Evolutionary conservation across 164 flowering plant genomes (phyloP).

Genomic region (Stephania japonica): DNA sequence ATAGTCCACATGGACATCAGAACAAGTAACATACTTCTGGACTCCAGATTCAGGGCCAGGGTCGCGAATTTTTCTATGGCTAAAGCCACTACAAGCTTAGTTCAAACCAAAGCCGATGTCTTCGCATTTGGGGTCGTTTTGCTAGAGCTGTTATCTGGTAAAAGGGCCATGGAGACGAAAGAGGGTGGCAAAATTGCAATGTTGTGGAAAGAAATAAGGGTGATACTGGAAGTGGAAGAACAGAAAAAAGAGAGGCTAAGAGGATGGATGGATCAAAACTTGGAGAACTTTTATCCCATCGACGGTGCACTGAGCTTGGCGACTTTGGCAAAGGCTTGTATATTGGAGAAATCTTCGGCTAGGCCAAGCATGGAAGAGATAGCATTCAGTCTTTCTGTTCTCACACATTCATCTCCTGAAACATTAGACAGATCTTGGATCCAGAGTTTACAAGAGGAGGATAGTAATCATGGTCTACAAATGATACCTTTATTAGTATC

Average conservation of each 20-base stretch:
- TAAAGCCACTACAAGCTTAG: slow-evolving; percentile 22
- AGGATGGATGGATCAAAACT: slow-evolving; percentile 45
- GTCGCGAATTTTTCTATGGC: slow-evolving; percentile 56
- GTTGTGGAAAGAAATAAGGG: slow-evolving; percentile 41
- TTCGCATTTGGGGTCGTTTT: slow-evolving; percentile 60
- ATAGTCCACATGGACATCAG: slow-evolving; percentile 31
- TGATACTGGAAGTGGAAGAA: slow-evolving; percentile 39
- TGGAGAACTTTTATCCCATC: slow-evolving; percentile 37
- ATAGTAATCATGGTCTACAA: slow-evolving; percentile 12
- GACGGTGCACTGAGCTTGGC: slow-evolving; percentile 49
- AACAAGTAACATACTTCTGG: slow-evolving; percentile 28
- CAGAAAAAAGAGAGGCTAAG: slow-evolving; percentile 40
- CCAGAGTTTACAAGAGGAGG: slow-evolving; percentile 34
- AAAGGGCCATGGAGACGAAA: slow-evolving; percentile 39
- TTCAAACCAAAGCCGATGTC: slow-evolving; percentile 48
- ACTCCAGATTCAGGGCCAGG: slow-evolving; percentile 48
- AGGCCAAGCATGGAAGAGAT: slow-evolving; percentile 65
- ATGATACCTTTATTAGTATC: slow-evolving; percentile 31
- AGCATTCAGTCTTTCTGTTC: slow-evolving; percentile 54
- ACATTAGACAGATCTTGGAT: slow-evolving; percentile 38
- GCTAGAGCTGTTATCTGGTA: slow-evolving; percentile 61
- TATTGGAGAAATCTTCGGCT: slow-evolving; percentile 37
- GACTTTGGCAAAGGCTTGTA: slow-evolving; percentile 53
- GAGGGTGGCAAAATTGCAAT: slow-evolving; percentile 42
- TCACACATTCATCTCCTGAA: slow-evolving; percentile 37